These are phyloP conservation scores for Calophaca sinica DNA, from an alignment of 306 rosid species.

Conservation along the genomic window DNA sequence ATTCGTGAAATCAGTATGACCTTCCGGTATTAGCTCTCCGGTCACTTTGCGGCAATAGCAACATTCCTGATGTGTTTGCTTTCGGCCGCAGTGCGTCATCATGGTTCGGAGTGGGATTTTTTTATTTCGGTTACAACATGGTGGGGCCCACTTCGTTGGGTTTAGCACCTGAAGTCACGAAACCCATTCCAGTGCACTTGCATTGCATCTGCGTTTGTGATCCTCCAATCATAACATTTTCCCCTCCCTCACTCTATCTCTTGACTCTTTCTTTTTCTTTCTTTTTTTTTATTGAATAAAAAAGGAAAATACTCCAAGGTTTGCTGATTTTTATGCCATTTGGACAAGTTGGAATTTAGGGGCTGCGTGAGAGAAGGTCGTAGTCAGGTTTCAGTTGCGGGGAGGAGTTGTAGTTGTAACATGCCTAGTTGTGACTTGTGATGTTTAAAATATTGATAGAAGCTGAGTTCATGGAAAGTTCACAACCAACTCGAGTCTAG, in stretches of 20 bases:
- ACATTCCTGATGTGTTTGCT: slow-evolving; percentile 26
- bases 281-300: background rate
- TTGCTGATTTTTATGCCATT: background rate
- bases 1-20: slow-evolving; percentile 40
- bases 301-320: no score
- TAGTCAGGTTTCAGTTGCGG: slow-evolving; percentile 39
- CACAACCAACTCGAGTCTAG: background rate
- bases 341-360: slow-evolving; percentile 38
- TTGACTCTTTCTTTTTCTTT: background rate
- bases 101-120: slow-evolving; percentile 1
- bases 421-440: slow-evolving; percentile 16
- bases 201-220: slow-evolving; percentile 6
- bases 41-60: slow-evolving; percentile 43
- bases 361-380: background rate
- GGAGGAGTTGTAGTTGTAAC: slow-evolving; percentile 34
- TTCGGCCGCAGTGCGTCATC: slow-evolving; percentile 45
- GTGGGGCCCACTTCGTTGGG: slow-evolving; percentile 48
- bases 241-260: background rate
- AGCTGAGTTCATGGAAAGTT: slow-evolving; percentile 31
- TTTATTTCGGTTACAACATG: no score
- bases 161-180: slow-evolving; percentile 30
- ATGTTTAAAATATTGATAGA: slow-evolving; percentile 13
- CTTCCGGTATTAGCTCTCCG: slow-evolving; percentile 22
- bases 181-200: slow-evolving; percentile 15
- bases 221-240: slow-evolving; percentile 28